Percentiles rank a stretch among this genome's conserved stretches.
phyloP scores from a whole-genome alignment of 345 rosid genomes.

The Citrus medica region DNA sequence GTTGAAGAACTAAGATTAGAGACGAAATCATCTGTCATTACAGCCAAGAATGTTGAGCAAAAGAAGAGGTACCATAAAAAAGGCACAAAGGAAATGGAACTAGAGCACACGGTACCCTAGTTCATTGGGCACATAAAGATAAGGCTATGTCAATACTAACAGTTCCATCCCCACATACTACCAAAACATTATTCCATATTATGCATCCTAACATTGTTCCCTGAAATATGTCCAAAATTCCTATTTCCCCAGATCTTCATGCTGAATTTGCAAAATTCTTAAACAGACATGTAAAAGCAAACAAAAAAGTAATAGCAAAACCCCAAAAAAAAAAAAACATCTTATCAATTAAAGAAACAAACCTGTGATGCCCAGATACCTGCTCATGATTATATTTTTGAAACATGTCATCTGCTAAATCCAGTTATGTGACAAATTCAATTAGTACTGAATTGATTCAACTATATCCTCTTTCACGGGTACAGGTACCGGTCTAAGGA shows the following conservation, averaged over 20 bases:
- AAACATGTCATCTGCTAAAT: slow-evolving; percentile 7
- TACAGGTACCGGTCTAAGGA: neutral
- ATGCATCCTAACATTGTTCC: neutral
- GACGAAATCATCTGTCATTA: neutral
- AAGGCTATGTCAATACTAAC: neutral
- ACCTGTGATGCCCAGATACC: slow-evolving; percentile 55
- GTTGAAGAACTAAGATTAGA: neutral
- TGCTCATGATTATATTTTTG: slow-evolving; percentile 26
- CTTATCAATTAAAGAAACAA: slow-evolving; percentile 63
- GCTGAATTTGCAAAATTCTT: neutral
- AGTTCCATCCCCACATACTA: neutral
- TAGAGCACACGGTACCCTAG: neutral
- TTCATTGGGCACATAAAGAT: neutral
- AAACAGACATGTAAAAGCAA: neutral
- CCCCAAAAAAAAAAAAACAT: slow-evolving; percentile 15
- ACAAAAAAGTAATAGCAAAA: neutral
- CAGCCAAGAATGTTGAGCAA: neutral
- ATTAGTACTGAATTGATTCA: neutral
- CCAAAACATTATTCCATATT: neutral
- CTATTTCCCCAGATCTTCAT: neutral
- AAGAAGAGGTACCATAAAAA: neutral
- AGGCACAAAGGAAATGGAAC: neutral
- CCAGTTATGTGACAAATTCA: neutral
- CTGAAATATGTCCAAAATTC: neutral
- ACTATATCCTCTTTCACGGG: neutral